Percentiles rank a stretch among this genome's conserved stretches.
Conservation (phyloP, 73 alveolate species). For the Stentor roeselii region DNA sequence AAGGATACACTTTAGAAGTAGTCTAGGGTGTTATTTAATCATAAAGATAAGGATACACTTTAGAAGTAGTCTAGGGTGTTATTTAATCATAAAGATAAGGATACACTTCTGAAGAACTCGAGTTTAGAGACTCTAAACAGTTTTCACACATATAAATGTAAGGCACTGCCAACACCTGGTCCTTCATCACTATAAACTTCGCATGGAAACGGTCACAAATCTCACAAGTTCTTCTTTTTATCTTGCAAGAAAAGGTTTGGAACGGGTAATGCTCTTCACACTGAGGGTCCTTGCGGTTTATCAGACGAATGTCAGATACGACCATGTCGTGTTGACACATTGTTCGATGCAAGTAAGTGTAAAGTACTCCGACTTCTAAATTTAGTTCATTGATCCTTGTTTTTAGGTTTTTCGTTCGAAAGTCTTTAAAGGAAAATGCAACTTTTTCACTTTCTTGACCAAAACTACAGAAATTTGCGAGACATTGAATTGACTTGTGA, state of each 20-base stretch:
- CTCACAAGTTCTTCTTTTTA: constrained; percentile 2
- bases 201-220: constrained; percentile 6
- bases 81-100: neutral
- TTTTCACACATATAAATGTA: neutral
- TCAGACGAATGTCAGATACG: neutral
- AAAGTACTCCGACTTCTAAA: neutral
- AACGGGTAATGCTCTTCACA: neutral
- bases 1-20: neutral
- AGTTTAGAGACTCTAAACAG: neutral
- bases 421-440: neutral
- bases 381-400: neutral
- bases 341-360: neutral
- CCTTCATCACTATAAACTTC: neutral
- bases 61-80: neutral
- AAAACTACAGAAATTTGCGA: neutral
- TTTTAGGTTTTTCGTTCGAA: neutral
- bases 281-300: neutral
- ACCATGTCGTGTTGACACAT: neutral
- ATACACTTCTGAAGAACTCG: neutral
- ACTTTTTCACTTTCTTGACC: too few species aligned
- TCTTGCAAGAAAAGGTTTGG: neutral
- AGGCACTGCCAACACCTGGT: neutral
- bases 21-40: too few species aligned
- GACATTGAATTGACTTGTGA: neutral
- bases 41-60: neutral